Evolutionary conservation across 345 rosid genomes (phyloP).

Genomic region (Eucalyptus grandis): DNA sequence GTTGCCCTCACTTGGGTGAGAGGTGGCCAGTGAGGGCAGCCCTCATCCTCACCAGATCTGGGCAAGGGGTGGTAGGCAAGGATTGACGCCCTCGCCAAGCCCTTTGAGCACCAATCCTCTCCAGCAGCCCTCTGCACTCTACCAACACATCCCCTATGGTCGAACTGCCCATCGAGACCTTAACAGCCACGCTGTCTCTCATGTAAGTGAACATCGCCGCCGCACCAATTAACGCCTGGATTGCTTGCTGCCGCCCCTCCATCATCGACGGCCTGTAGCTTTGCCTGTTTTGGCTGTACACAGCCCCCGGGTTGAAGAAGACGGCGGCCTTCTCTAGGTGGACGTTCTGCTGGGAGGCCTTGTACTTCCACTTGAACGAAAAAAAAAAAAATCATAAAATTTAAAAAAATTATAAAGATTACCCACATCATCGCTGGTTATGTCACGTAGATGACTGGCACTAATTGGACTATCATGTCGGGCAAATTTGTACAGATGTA

Average conservation of each 20-base stretch:
- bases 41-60: not conserved
- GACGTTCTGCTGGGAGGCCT: not conserved
- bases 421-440: no score
- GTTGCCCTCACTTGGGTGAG: not conserved
- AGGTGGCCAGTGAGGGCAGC: not conserved
- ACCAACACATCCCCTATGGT: not conserved
- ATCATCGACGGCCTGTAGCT: not conserved
- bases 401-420: not conserved
- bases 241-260: not conserved
- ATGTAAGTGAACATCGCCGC: not conserved
- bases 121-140: not conserved
- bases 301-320: not conserved
- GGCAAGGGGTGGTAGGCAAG: not conserved
- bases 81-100: not conserved
- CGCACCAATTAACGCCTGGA: not conserved
- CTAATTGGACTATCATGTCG: no score
- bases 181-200: not conserved
- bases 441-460: no score
- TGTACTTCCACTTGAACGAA: not conserved
- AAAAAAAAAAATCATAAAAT: not conserved
- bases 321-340: not conserved
- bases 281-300: not conserved
- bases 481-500: not conserved
- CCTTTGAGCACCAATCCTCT: not conserved
- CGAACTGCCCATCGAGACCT: not conserved